Evolutionary conservation across 805 yeast genomes (phyloP).

Genomic region (Sugiyamaella qingdaonensis): DNA sequence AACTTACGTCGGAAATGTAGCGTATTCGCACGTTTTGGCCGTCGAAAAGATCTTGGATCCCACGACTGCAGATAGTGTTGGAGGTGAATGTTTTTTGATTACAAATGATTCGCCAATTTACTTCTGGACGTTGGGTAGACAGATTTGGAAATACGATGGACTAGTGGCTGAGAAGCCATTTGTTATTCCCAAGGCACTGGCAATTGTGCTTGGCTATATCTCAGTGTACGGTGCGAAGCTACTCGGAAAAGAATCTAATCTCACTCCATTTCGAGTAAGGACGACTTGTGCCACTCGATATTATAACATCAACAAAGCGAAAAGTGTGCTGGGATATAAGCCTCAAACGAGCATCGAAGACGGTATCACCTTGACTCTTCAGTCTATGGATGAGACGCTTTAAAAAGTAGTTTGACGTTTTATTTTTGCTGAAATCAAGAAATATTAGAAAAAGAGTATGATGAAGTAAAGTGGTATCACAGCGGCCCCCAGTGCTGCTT

Average conservation of each 20-base stretch:
- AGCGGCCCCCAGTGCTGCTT: neutral
- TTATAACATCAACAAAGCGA: constrained; percentile 88
- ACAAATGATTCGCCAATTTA: constrained; percentile 94
- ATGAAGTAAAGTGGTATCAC: neutral
- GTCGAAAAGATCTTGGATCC: constrained; percentile 65
- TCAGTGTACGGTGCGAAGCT: constrained; percentile 70
- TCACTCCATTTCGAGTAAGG: constrained; percentile 91
- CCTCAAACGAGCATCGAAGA: constrained; percentile 76
- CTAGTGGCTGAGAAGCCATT: constrained; percentile 66
- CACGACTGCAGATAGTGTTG: constrained; percentile 40
- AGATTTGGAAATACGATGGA: constrained; percentile 97
- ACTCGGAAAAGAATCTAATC: constrained; percentile 81
- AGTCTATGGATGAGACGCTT: constrained; percentile 74
- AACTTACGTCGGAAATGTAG: constrained; percentile 98
- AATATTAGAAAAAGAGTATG: neutral
- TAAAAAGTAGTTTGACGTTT: neutral
- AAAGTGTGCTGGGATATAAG: constrained; percentile 64
- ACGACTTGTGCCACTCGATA: constrained; percentile 91
- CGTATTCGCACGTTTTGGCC: constrained; percentile 92
- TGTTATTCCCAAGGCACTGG: constrained; percentile 69
- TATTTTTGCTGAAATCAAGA: neutral
- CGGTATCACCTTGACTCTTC: constrained; percentile 74
- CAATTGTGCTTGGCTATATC: constrained; percentile 73
- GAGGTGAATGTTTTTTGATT: constrained; percentile 84
- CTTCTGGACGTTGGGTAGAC: constrained; percentile 95